Conservation (phyloP, 192 early-diverging fungal species). For the Coemansia interrupta region DNA sequence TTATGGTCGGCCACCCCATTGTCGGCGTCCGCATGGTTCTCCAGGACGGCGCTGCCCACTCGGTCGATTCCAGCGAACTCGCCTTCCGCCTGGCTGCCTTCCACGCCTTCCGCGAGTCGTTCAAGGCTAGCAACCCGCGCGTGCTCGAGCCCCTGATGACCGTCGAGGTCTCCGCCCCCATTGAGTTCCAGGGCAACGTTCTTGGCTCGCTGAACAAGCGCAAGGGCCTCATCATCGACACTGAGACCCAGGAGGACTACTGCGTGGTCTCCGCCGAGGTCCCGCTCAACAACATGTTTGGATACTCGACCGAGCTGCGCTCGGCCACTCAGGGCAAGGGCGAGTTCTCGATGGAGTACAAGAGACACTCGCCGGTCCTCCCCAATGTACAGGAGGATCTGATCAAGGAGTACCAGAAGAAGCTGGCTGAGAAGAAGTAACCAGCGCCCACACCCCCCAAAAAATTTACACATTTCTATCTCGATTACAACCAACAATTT, state of each 20-base stretch:
- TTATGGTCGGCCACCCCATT: conserved; percentile 87
- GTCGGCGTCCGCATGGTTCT: conserved; percentile 84
- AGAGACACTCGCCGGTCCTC: conserved; percentile 74
- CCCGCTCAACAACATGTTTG: conserved; percentile 98
- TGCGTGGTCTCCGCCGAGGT: conserved; percentile 83
- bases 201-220: conserved; percentile 95
- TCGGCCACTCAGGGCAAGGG: conserved; percentile 93
- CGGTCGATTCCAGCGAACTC: conserved; percentile 93
- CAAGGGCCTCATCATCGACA: conserved; percentile 91
- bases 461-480: not conserved
- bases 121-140: conserved; percentile 71
- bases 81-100: conserved; percentile 89
- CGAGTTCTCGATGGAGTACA: conserved; percentile 98
- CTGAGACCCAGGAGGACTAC: conserved; percentile 90
- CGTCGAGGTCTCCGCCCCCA: conserved; percentile 82
- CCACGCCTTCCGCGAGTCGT: conserved; percentile 89
- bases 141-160: conserved; percentile 97
- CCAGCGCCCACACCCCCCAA: too few relatives aligned
- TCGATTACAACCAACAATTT: not conserved
- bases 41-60: conserved; percentile 86
- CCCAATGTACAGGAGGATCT: conserved; percentile 81
- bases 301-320: conserved; percentile 92
- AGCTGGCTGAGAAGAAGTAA: conserved; percentile 53
- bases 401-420: conserved; percentile 83
- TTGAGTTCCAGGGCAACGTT: conserved; percentile 89